Evolutionary conservation across 257 asterid species (phyloP).

Genomic region (Primulina eburnea): DNA sequence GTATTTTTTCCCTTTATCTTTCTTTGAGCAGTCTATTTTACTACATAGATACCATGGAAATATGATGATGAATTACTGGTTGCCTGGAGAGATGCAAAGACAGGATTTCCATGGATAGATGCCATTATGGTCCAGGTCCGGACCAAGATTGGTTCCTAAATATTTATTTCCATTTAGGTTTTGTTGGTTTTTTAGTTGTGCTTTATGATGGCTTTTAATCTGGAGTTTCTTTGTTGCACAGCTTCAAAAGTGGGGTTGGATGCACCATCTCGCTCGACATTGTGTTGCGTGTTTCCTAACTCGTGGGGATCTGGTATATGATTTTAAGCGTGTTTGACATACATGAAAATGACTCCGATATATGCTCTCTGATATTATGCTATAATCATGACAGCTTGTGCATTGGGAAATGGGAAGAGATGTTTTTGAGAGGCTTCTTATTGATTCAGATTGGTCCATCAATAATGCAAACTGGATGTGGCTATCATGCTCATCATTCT

Average conservation of each 20-base stretch:
- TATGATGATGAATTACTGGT: constrained; percentile 61
- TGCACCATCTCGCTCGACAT: constrained; percentile 97
- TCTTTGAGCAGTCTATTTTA: neutral
- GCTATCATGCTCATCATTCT: constrained; percentile 96
- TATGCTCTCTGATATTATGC: constrained; percentile 20
- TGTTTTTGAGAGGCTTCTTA: constrained; percentile 88
- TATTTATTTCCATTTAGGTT: constrained; percentile 7
- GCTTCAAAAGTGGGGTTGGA: constrained; percentile 97
- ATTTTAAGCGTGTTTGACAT: constrained; percentile 11
- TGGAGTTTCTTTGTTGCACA: constrained; percentile 30
- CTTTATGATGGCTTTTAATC: constrained; percentile 4
- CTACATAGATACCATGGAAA: constrained; percentile 83
- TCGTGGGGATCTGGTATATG: constrained; percentile 90
- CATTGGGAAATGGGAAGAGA: constrained; percentile 98
- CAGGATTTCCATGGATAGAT: constrained; percentile 98
- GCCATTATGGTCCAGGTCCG: constrained; percentile 95
- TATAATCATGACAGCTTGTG: constrained; percentile 51
- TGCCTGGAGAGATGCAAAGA: constrained; percentile 94
- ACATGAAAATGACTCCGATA: neutral
- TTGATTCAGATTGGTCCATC: constrained; percentile 96
- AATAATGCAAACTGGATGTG: constrained; percentile 96
- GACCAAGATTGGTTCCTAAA: constrained; percentile 10
- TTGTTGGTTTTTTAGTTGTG: neutral
- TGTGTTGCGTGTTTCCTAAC: constrained; percentile 94
- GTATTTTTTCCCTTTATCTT: neutral